Conservation (phyloP, 768 basidiomycete species). For the Bullera alba region DNA sequence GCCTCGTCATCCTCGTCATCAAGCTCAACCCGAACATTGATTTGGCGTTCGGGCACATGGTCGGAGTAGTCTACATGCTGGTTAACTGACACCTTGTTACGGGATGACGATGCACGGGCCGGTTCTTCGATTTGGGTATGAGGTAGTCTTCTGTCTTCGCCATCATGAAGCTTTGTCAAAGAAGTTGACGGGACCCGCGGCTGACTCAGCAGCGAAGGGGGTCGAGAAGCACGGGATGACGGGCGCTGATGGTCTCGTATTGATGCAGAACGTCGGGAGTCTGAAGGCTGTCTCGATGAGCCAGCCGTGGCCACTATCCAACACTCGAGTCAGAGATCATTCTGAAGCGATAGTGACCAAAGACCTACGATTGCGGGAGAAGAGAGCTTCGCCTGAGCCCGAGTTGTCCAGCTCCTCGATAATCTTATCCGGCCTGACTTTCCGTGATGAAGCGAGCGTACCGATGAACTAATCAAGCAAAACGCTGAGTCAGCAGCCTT, state of each 20-base stretch:
- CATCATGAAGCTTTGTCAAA: too few relatives aligned
- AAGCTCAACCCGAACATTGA: conserved; percentile 5
- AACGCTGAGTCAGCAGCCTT: too few relatives aligned
- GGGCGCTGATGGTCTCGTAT: neutral
- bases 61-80: neutral
- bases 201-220: too few relatives aligned
- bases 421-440: conserved; percentile 30
- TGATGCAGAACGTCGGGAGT: neutral
- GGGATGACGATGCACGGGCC: too few relatives aligned
- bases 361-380: conserved; percentile 16
- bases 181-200: too few relatives aligned
- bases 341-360: neutral
- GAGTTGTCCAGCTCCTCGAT: conserved; percentile 39
- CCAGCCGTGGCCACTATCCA: neutral
- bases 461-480: conserved; percentile 22
- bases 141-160: too few relatives aligned
- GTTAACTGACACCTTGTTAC: neutral
- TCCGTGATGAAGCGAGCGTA: conserved; percentile 39
- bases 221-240: too few relatives aligned
- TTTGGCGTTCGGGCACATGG: neutral
- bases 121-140: too few relatives aligned
- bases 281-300: neutral
- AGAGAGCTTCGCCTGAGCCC: conserved; percentile 12
- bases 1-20: conserved; percentile 1
- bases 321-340: neutral